Base-by-base conservation (phyloP, 148 eudicot genomes). In the Chenopodium formosanum region DNA sequence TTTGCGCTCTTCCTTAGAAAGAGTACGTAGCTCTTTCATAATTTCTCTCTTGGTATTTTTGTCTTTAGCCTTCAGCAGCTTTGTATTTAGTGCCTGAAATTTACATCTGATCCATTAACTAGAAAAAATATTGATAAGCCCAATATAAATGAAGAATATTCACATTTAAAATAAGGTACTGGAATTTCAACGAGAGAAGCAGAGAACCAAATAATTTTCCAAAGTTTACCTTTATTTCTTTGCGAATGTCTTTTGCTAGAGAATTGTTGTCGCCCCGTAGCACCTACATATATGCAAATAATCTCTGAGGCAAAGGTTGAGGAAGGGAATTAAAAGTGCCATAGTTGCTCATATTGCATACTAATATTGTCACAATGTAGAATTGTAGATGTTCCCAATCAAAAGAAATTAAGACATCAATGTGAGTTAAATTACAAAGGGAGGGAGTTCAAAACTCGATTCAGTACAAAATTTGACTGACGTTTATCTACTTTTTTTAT, bases 1-100 rank as follows among this genome's bases (percentile, higher is more conserved):
- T 84, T 93, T 95, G 67, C 94, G 91, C 89, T 95, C 99, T 84
- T 95, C 99, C 87, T 91, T 93, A 29, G 93, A 92, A 69, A 95
- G 99, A 73, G 82, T 75, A 84, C 91, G 91, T 5, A 95, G 94
- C 88, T 95, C 99, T 89, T 87, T 93, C 86, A 91, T 87, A 44
- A 93, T 95, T 66, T 95, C 94, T 86, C 94, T 88, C 85, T 87
- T 95, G 74, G 94, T 88, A 86, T 84, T 88, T 89, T 82, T 95
- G 74, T 95, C 99, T 87, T 95, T 95, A 34, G 94, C 90, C 86
- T 95, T 95, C 83, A 95, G 87, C 74, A 95, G 87, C 86, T 95
- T 93, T 80, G 93, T 91, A 85, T 92, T 95, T 74, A 95, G 82
- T 78, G 94, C 92, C 99, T 95, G 87, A 63, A 88, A 75, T 80